Conservation (phyloP, 495 filamentous ascomycete genomes). For the Xylaria acuta region DNA sequence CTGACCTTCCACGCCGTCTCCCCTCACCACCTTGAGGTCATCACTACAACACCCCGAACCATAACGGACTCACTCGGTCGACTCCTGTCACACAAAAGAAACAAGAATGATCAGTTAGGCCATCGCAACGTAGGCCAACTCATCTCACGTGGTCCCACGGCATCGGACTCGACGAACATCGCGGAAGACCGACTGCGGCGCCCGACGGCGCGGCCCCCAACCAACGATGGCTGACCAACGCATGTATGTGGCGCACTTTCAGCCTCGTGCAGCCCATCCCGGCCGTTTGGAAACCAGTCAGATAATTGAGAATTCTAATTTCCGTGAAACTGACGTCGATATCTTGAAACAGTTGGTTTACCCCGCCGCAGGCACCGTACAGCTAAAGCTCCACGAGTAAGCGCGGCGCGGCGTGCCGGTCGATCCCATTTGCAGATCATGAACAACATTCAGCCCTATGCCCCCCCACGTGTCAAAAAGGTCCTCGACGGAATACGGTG, state of each 20-base stretch:
- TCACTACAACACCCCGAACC: background rate
- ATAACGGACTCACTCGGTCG: no score
- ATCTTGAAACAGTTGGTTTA: background rate
- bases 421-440: background rate
- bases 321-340: background rate
- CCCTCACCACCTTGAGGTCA: background rate
- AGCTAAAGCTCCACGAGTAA: background rate
- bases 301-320: background rate
- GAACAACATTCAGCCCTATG: slow-evolving; percentile 1
- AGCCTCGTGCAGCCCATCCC: background rate
- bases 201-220: background rate
- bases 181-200: background rate
- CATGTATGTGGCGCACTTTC: background rate
- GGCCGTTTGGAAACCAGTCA: background rate
- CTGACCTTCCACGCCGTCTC: background rate
- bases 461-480: background rate
- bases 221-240: background rate
- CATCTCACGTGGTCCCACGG: background rate
- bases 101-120: background rate
- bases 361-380: background rate
- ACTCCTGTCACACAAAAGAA: background rate
- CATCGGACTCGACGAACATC: background rate
- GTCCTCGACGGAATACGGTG: background rate
- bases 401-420: background rate
- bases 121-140: background rate